Base-by-base conservation (phyloP, 352 stramenopile genomes). In the Globisporangium mamillatum region DNA sequence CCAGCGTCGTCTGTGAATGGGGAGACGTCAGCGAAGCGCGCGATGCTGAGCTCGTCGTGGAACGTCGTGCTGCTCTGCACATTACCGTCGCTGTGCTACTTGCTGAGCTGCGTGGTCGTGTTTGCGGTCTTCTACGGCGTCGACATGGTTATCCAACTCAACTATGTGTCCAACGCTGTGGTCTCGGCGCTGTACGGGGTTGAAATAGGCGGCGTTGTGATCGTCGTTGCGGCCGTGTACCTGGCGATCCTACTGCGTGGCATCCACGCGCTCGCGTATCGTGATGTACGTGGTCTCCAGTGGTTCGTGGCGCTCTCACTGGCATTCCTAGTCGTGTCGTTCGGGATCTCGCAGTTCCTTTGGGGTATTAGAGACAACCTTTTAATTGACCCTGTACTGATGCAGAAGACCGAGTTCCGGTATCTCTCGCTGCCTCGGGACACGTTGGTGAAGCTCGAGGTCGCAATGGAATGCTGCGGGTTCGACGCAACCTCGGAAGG, bases 401-500 rank as follows among this genome's bases (percentile, higher is more conserved):
- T 64, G 20, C 38, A 71, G 54, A 68, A 70, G n/a, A 71, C 82
- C 1, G 69, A 87, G 36, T 44, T 60, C 0, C 79, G 75, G 25
- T 88, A 78, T 38, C 46, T 76, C 18, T 57, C 50, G 0, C 50
- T 88, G 7, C 50, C 78, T 3, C 52, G 60, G 0, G 65, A 68
- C 1, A 64, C 32, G 4, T 55, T 81, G 14, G 46, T 85, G 10
- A 25, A 56, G 2, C n/a, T 90, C 3, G 81, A 90, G 58, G 74
- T 78, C 41, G 62, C 64, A 22, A 76, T 90, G 63, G 66, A 66
- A 14, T 90, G 81, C 52, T 90, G 81, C 22, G 81, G 81, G 16
- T 86, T 84, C 44, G 68, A 68, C 8, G 32, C 53, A 6, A 75
- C 34, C 2, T 20, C 68, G 1, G 76, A 90, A 70, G 79, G 79